Base-by-base conservation (phyloP, 2,329 filamentous ascomycete species). In the Aspergillus clavatus region DNA sequence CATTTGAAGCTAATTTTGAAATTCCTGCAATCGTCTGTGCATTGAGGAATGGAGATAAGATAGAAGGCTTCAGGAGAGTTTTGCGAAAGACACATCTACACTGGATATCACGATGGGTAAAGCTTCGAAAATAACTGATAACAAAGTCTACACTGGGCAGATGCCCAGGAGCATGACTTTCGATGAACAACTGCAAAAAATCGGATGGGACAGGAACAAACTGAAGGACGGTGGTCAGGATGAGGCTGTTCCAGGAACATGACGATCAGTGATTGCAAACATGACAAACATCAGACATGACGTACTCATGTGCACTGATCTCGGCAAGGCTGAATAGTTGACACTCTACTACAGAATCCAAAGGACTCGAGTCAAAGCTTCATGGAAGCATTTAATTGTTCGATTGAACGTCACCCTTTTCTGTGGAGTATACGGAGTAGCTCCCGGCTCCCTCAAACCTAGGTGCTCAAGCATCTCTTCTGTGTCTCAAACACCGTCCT, bases 1-100 rank as follows among this genome's bases (percentile, higher is more conserved):
- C 66, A 69, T 68, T 42, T 51, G 53, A 56, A 43, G 41, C 47
- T 42, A 43, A 52, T 46, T 46, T 40, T 40, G 43, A 38, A 53
- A 56, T 55, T 43, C 11, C 42, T 39, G 33, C 21, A 38, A 40
- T 31, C 45, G 41, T 38, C 26, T 47, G 47, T 38, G 45, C 53
- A 54, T 52, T 38, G 45, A 43, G 44, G 33, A 26, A 38, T 39
- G 31, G 29, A 38, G 42, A 46, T 27, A 11, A 29, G 42, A 38
- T 29, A 31, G 37, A 39, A 33, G 10, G 28, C 26, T 39, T 42
- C 37, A 36, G 19, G 8, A 35, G 31, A 18, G n/a, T 10, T n/a
- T 35, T 11, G 3, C 19, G 31, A 3, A 8, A 35, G 31, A 18
- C 37, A 29, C 27, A n/a, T 35, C 38, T 18, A 14, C 23, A 28